A percentile compares a stretch with the other conserved stretches of the same genome.
These are phyloP conservation scores for Metschnikowia amazonensis DNA, from an alignment of 805 yeast species.

Conservation along the genomic window DNA sequence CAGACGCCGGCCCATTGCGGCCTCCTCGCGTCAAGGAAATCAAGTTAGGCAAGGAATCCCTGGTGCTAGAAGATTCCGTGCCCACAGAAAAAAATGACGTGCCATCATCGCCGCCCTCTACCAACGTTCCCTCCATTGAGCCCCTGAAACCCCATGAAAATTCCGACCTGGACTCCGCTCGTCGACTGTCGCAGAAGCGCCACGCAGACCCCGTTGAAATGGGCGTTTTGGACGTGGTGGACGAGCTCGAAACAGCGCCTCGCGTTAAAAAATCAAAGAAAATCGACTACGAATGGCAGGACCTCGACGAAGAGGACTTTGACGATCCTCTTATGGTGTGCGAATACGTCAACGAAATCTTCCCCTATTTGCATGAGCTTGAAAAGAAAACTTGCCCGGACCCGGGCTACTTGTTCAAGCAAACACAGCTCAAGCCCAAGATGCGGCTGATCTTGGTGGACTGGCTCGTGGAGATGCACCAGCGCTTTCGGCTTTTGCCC, in stretches of 20 bases:
- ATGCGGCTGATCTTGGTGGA: slow-evolving; percentile 88
- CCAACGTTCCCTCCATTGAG: not conserved
- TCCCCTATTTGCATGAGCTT: slow-evolving; percentile 67
- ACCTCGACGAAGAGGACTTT: slow-evolving; percentile 63
- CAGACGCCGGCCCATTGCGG: slow-evolving; percentile 33
- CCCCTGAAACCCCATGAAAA: not conserved
- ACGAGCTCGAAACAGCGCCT: slow-evolving; percentile 8
- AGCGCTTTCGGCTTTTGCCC: slow-evolving; percentile 75
- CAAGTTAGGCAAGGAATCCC: not conserved
- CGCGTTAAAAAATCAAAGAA: slow-evolving; percentile 35
- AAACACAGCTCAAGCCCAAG: slow-evolving; percentile 67
- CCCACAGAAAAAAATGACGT: not conserved
- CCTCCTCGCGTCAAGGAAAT: slow-evolving; percentile 4
- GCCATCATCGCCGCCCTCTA: not conserved
- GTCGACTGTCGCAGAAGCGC: slow-evolving; percentile 45
- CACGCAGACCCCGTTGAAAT: slow-evolving; percentile 35
- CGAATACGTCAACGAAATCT: slow-evolving; percentile 87
- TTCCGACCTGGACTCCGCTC: slow-evolving; percentile 12
- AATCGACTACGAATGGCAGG: slow-evolving; percentile 60
- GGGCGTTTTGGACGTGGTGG: slow-evolving; percentile 4
- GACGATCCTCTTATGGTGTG: slow-evolving; percentile 84
- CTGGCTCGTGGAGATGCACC: slow-evolving; percentile 89
- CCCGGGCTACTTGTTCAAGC: slow-evolving; percentile 61
- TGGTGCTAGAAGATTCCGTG: not conserved
- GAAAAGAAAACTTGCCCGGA: slow-evolving; percentile 74